These are phyloP conservation scores for Cladosporium oxysporum DNA, from an alignment of 2,329 filamentous ascomycete species.

Conservation along the genomic window DNA sequence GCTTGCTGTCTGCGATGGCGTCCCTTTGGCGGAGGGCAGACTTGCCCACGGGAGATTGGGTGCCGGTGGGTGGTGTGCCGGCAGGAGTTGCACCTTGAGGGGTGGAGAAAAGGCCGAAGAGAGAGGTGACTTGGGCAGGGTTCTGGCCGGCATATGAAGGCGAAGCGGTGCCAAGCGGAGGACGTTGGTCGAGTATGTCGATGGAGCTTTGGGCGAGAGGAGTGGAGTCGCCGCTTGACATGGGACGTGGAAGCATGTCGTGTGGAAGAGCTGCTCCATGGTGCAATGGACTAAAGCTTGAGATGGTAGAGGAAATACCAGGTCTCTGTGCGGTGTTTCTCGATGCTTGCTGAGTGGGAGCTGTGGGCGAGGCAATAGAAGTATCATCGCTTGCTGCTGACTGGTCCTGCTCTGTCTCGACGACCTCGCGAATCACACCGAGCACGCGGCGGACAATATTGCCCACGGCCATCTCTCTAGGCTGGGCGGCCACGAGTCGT, in stretches of 20 bases:
- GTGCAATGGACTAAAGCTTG: slow-evolving; percentile 50
- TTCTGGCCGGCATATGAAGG: slow-evolving; percentile 56
- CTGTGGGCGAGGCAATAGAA: slow-evolving; percentile 52
- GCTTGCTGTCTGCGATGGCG: slow-evolving; percentile 39
- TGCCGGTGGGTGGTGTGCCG: slow-evolving; percentile 53
- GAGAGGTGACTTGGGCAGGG: slow-evolving; percentile 61
- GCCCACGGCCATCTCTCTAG: slow-evolving; percentile 86
- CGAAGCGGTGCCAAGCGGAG: slow-evolving; percentile 63
- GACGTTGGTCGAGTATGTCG: slow-evolving; percentile 45
- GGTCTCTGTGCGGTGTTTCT: slow-evolving; percentile 28
- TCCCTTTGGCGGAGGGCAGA: slow-evolving; percentile 39
- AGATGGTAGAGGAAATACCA: slow-evolving; percentile 42
- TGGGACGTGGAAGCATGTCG: slow-evolving; percentile 23
- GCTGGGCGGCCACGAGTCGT: slow-evolving; percentile 78
- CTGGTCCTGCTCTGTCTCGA: slow-evolving; percentile 69
- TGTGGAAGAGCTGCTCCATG: slow-evolving; percentile 40
- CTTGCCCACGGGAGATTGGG: slow-evolving; percentile 29
- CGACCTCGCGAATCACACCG: slow-evolving; percentile 87
- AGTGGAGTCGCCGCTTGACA: slow-evolving; percentile 16
- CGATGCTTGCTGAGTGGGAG: slow-evolving; percentile 31
- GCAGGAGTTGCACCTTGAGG: slow-evolving; percentile 49
- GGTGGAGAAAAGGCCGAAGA: slow-evolving; percentile 85
- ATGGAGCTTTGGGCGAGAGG: slow-evolving; percentile 1
- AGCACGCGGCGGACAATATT: slow-evolving; percentile 92
- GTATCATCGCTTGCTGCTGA: slow-evolving; percentile 63